Percentiles rank a stretch among this genome's conserved stretches.
Conservation (phyloP, 768 basidiomycete genomes). For the Lactifluus pinguis region DNA sequence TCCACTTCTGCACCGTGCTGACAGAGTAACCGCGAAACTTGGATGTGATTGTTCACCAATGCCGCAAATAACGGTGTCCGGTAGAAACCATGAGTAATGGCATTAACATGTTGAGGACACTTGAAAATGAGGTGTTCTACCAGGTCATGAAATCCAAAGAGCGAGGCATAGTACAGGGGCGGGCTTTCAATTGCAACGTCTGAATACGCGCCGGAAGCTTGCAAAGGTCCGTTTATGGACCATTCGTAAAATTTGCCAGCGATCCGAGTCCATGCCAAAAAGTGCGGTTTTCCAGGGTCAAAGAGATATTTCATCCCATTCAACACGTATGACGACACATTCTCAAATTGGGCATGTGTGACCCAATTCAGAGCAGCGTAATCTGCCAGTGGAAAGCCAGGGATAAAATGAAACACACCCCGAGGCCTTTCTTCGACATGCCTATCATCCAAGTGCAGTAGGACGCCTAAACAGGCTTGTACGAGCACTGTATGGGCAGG, state of each 20-base stretch:
- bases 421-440: too few relatives aligned
- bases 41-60: background rate
- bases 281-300: background rate
- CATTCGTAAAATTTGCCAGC: too few relatives aligned
- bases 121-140: background rate
- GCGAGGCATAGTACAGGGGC: background rate
- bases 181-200: too few relatives aligned
- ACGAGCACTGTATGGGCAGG: background rate
- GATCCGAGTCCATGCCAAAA: background rate
- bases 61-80: background rate
- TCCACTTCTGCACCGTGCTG: background rate
- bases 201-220: too few relatives aligned
- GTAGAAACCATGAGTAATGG: background rate
- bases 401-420: too few relatives aligned
- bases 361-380: background rate
- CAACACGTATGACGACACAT: background rate
- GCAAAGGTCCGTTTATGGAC: too few relatives aligned
- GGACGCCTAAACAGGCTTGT: background rate
- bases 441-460: background rate
- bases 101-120: background rate
- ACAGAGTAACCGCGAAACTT: background rate
- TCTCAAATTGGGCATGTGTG: background rate
- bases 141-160: background rate
- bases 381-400: background rate
- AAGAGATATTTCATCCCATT: background rate